Percentiles rank a stretch among this genome's conserved stretches.
Conservation (phyloP, 164 flowering plant genomes). For the Platanus orientalis region DNA sequence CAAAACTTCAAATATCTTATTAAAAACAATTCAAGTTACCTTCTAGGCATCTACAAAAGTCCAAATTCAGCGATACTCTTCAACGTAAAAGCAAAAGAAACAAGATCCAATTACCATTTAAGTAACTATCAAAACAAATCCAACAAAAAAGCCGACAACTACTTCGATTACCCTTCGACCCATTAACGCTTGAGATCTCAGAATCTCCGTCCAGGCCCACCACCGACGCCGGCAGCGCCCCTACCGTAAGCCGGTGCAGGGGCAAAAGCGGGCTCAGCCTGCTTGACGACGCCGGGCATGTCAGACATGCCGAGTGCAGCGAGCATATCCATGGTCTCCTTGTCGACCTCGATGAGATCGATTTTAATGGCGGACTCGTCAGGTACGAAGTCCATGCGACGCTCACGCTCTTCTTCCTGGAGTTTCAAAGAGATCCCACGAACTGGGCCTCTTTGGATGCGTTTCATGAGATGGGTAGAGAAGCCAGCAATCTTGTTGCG, state of each 20-base stretch:
- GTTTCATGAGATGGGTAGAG: constrained; percentile 75
- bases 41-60: no score
- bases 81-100: no score
- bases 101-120: no score
- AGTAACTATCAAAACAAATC: no score
- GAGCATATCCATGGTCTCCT: constrained; percentile 73
- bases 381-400: constrained; percentile 82
- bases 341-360: constrained; percentile 56
- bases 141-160: no score
- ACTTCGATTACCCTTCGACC: neutral
- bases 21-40: no score
- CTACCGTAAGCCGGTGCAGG: constrained; percentile 21
- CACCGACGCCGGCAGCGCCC: constrained; percentile 22
- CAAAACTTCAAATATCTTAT: no score
- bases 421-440: no score
- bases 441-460: constrained; percentile 72
- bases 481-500: no score
- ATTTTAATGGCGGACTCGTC: constrained; percentile 65
- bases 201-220: constrained; percentile 19
- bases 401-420: no score
- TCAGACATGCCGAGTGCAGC: constrained; percentile 64
- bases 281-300: constrained; percentile 52
- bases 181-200: neutral
- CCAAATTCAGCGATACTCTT: no score
- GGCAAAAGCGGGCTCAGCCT: constrained; percentile 29